Evolutionary conservation across 768 basidiomycete genomes (phyloP).

Genomic region (Lyophyllum decastes): DNA sequence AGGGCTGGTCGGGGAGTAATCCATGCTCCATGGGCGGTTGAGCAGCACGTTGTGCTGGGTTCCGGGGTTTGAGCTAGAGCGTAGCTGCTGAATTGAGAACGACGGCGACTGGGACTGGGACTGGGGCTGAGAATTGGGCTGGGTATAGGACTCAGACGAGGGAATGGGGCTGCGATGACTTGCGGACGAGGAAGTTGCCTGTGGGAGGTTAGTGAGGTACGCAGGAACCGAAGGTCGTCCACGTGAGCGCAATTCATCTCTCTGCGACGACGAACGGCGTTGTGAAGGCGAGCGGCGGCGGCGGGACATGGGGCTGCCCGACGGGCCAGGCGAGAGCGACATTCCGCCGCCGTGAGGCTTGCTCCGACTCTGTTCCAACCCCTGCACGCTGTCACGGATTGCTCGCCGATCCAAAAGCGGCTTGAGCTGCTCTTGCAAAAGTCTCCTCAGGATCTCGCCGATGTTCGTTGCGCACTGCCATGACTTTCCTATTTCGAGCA

Average conservation of each 20-base stretch:
- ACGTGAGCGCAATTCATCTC: constrained; percentile 2
- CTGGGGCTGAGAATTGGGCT: constrained; percentile 9
- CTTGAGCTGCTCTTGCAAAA: constrained; percentile 43
- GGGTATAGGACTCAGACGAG: neutral
- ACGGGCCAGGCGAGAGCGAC: neutral
- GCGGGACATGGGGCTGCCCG: neutral
- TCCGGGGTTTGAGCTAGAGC: constrained; percentile 3
- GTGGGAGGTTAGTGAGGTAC: neutral
- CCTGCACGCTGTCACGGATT: constrained; percentile 6
- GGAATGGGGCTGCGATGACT: constrained; percentile 7
- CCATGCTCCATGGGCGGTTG: constrained; percentile 10
- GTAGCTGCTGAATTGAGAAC: constrained; percentile 2
- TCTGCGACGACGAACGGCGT: constrained; percentile 1
- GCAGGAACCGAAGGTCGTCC: constrained; percentile 2
- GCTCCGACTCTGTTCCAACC: neutral
- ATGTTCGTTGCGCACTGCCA: constrained; percentile 57
- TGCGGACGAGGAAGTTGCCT: neutral
- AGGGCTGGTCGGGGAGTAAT: constrained; percentile 1
- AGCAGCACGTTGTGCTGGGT: constrained; percentile 2
- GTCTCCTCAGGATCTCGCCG: constrained; percentile 44
- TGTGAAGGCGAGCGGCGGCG: constrained; percentile 15
- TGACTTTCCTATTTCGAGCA: constrained; percentile 53
- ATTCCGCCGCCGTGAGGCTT: neutral
- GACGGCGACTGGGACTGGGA: constrained; percentile 10
- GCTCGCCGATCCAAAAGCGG: constrained; percentile 38